phyloP scores from a whole-genome alignment of 208 protist species.

The Crithidia expoeki region DNA sequence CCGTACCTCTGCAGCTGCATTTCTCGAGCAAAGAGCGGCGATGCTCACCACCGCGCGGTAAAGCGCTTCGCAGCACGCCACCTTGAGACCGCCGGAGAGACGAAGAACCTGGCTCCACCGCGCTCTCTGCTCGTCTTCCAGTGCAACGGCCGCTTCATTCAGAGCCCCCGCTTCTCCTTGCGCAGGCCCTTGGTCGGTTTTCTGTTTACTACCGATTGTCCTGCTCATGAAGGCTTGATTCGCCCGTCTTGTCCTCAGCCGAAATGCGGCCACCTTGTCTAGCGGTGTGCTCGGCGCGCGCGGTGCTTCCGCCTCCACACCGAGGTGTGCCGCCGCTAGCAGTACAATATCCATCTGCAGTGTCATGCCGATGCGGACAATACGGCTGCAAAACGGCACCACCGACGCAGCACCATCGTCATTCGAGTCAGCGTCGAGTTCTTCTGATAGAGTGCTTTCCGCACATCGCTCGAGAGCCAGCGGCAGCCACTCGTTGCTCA shows the following conservation, averaged over 20 bases:
- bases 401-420: slow-evolving; percentile 19
- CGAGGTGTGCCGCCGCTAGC: slow-evolving; percentile 18
- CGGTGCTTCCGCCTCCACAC: slow-evolving; percentile 16
- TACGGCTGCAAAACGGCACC: slow-evolving; percentile 23
- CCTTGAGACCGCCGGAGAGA: slow-evolving; percentile 22
- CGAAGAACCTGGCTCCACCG: slow-evolving; percentile 23
- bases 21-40: not conserved
- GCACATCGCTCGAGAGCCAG: not conserved
- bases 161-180: too few species aligned
- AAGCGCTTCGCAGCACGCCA: slow-evolving; percentile 18
- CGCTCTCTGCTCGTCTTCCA: not conserved
- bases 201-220: not conserved
- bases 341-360: slow-evolving; percentile 22
- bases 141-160: too few species aligned
- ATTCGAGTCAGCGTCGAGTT: not conserved
- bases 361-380: slow-evolving; percentile 22
- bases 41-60: slow-evolving; percentile 27
- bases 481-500: slow-evolving; percentile 3
- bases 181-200: too few species aligned
- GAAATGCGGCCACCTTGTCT: slow-evolving; percentile 9
- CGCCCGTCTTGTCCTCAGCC: not conserved
- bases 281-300: slow-evolving; percentile 20
- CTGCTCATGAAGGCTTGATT: not conserved
- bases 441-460: not conserved
- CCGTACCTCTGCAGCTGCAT: not conserved